These are phyloP conservation scores for Camellia sinensis DNA, from an alignment of 148 eudicot genomes.

Conservation along the genomic window DNA sequence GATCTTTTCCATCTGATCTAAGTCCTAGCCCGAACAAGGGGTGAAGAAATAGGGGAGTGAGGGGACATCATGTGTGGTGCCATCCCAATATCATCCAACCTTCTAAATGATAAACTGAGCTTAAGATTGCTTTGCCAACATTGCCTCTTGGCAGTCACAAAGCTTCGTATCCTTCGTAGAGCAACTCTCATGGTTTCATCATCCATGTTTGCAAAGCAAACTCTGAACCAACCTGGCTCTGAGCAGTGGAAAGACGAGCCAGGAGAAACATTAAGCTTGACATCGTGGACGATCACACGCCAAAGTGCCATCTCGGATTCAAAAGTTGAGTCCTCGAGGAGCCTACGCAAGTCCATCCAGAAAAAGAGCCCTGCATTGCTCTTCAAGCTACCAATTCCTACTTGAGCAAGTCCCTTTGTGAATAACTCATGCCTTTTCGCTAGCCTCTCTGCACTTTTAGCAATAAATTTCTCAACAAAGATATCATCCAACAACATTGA, in stretches of 20 bases:
- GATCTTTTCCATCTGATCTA: no score
- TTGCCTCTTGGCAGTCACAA: conserved; percentile 39
- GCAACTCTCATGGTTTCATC: conserved; percentile 48
- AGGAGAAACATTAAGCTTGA: conserved; percentile 61
- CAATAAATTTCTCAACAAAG: conserved; percentile 21
- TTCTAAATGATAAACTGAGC: conserved; percentile 50
- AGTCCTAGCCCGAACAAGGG: conserved; percentile 14
- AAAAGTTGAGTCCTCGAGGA: conserved; percentile 34
- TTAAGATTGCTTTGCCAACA: conserved; percentile 50
- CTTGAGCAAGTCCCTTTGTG: conserved; percentile 33
- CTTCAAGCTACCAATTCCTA: conserved; percentile 39
- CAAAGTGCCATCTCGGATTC: conserved; percentile 56
- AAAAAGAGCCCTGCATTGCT: conserved; percentile 64
- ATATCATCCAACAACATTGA: no score
- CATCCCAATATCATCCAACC: conserved; percentile 50
- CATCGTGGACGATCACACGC: conserved; percentile 46
- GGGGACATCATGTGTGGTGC: conserved; percentile 48
- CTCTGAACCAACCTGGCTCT: conserved; percentile 38
- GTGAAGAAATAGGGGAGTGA: conserved; percentile 51
- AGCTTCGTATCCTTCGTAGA: conserved; percentile 37
- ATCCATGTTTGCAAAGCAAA: conserved; percentile 44
- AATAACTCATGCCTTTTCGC: conserved; percentile 29
- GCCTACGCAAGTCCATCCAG: conserved; percentile 57
- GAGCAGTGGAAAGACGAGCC: conserved; percentile 63
- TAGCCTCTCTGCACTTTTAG: conserved; percentile 32